phyloP scores from a whole-genome alignment of 257 asterid genomes.

The Striga asiatica region DNA sequence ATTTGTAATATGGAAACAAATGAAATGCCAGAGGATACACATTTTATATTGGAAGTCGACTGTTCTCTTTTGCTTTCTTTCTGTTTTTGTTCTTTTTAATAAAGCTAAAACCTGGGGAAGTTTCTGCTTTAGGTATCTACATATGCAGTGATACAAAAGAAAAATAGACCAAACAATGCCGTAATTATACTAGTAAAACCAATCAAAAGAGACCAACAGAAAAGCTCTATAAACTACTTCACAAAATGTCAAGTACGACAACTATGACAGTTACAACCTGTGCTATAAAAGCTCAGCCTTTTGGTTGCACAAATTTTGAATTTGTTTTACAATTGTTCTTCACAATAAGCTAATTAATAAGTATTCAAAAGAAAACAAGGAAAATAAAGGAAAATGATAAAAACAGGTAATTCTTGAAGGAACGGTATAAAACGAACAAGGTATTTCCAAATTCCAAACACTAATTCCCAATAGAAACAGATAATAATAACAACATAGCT shows the following conservation, averaged over 20 bases:
- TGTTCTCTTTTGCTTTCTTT: too few species aligned
- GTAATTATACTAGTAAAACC: too few species aligned
- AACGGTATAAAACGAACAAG: not conserved
- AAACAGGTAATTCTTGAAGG: not conserved
- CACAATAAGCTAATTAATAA: slow-evolving; percentile 1
- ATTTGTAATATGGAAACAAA: not conserved
- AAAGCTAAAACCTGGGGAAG: too few species aligned
- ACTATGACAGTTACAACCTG: not conserved
- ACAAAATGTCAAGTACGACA: too few species aligned
- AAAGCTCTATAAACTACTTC: too few species aligned
- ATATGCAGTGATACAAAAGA: too few species aligned
- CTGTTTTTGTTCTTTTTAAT: not conserved
- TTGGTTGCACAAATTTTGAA: not conserved
- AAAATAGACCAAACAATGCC: too few species aligned
- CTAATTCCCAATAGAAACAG: not conserved
- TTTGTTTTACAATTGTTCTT: not conserved
- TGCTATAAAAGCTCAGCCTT: not conserved
- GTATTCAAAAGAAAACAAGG: not conserved
- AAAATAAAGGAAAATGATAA: too few species aligned
- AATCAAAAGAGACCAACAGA: too few species aligned
- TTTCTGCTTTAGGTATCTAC: too few species aligned
- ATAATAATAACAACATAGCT: not conserved
- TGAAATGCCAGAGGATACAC: not conserved
- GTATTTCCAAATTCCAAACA: not conserved
- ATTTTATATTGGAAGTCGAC: not conserved